phyloP scores from a whole-genome alignment of 2,329 filamentous ascomycete genomes.

The Metarhizium album region DNA sequence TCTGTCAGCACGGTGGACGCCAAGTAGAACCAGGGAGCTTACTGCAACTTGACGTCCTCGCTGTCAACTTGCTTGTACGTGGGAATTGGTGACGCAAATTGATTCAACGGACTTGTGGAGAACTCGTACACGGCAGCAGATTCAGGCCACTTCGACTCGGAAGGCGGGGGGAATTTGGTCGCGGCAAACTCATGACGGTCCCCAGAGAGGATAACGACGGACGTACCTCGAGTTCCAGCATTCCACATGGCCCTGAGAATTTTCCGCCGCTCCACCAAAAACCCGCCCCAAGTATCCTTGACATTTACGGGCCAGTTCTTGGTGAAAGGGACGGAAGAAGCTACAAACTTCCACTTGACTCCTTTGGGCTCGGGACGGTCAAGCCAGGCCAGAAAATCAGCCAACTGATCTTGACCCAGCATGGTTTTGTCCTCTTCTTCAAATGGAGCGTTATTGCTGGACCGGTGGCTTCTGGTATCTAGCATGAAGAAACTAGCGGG shows the following conservation, averaged over 20 bases:
- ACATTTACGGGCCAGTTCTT: constrained; percentile 93
- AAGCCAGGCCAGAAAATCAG: constrained; percentile 71
- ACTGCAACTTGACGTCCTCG: constrained; percentile 78
- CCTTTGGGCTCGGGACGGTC: constrained; percentile 59
- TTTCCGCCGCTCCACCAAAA: constrained; percentile 64
- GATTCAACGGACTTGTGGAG: constrained; percentile 79
- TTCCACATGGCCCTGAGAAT: constrained; percentile 92
- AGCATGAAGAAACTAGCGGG: constrained; percentile 91
- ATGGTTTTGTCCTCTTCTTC: constrained; percentile 67
- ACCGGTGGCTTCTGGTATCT: constrained; percentile 82
- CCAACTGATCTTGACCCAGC: constrained; percentile 69
- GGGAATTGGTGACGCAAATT: constrained; percentile 81
- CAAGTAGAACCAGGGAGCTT: constrained; percentile 26
- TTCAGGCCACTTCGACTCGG: constrained; percentile 49
- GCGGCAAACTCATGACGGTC: constrained; percentile 97
- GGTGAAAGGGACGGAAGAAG: constrained; percentile 86
- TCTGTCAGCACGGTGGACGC: constrained; percentile 3
- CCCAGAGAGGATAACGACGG: constrained; percentile 76
- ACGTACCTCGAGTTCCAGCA: constrained; percentile 60
- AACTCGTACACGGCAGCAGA: constrained; percentile 74
- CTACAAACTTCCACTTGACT: constrained; percentile 87
- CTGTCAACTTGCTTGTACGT: constrained; percentile 75
- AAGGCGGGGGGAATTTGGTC: constrained; percentile 61
- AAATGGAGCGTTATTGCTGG: constrained; percentile 49
- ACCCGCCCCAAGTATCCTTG: constrained; percentile 89